Evolutionary conservation across 2,329 filamentous ascomycete species (phyloP), one percentile per base, ranked within the genome.

Genomic region (Paramyrothecium roridum): DNA sequence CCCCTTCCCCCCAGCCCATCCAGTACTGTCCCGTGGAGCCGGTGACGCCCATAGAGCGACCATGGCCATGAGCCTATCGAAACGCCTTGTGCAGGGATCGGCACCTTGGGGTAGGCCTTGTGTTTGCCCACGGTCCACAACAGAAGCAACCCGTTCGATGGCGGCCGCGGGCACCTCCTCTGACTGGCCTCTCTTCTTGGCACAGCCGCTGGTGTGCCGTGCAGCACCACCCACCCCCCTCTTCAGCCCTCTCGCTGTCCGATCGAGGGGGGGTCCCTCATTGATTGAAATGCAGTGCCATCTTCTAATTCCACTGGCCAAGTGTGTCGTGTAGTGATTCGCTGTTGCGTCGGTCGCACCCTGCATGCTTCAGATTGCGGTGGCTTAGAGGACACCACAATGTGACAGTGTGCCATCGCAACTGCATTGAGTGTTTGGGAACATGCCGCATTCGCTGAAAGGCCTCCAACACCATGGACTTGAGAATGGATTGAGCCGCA

Each of bases 71-170:
- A 68, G 64, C 67, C 67, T 66, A 68, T 68, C 52, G 62, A 65
- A 66, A 67, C 56, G 67, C 67, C 67, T 68, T 62, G 63, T 60
- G 54, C 61, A 65, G 59, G 63, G 64, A 65, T 66, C 57, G 57
- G 56, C 50, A 43, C 37, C 50, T 51, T 54, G 34, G 40, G 54
- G 56, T 40, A 23, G 23, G 20, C 53, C n/a, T n/a, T 34, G 17
- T 53, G 34, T 49, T 20, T 50, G 13, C 20, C 19, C 20, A 40
- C 21, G 53, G 50, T 46, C 48, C 54, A 30, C 37, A 43, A 6
- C 37, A 30, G 26, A 10, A 30, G 26, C 26, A 30, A 43, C n/a
- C 13, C 4, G 37, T 43, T 43, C 13, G 12, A 43, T 43, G 37
- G 37, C 37, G n/a, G 37, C 26, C n/a, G 37, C 16, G 37, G 37